Conservation (phyloP, 1,139 yeast genomes). For the Hansenula anomala region DNA sequence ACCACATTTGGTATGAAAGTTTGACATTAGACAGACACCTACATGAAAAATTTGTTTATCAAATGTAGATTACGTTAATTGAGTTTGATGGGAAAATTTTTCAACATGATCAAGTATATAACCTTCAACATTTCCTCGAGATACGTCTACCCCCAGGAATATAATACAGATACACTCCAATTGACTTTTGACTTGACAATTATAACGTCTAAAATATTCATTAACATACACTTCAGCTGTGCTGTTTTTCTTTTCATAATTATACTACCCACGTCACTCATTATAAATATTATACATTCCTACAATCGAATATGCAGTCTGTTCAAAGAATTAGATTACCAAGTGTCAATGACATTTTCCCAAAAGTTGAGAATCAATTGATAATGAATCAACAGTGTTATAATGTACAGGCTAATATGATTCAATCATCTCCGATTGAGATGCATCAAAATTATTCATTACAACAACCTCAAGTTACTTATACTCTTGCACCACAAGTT, state of each 20-base stretch:
- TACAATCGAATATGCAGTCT: background rate
- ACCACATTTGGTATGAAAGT: background rate
- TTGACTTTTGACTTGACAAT: too few species aligned
- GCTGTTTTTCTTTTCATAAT: too few species aligned
- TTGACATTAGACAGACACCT: background rate
- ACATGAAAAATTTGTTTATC: too few species aligned
- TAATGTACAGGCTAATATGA: too few species aligned
- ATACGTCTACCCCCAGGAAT: too few species aligned
- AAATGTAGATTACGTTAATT: too few species aligned
- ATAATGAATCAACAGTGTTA: background rate
- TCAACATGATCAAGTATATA: background rate
- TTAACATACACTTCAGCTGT: too few species aligned
- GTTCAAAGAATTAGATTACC: slow-evolving; percentile 12
- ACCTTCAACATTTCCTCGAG: background rate
- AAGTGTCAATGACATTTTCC: slow-evolving; percentile 13
- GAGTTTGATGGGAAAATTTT: background rate
- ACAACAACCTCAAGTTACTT: slow-evolving; percentile 3
- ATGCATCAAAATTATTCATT: background rate
- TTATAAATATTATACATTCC: too few species aligned
- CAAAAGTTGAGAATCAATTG: background rate
- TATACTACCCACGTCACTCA: too few species aligned
- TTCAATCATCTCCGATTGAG: background rate
- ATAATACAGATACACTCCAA: too few species aligned
- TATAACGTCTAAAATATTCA: too few species aligned
- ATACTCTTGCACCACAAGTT: too few species aligned